Conservation (phyloP, 2,329 filamentous ascomycete species). For the Chaetomium globosum region DNA sequence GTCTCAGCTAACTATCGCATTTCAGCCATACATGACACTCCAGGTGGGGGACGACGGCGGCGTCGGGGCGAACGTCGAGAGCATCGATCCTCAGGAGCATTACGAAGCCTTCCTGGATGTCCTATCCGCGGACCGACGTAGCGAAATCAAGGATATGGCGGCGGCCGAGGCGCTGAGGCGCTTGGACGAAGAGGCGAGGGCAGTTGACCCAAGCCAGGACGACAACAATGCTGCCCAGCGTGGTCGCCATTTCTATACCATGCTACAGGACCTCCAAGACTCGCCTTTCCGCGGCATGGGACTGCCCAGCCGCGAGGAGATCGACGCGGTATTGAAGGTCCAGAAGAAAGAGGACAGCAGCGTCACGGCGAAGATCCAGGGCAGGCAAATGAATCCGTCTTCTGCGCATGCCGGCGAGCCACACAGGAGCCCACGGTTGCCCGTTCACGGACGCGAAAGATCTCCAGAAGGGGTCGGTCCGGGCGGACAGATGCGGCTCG, state of each 20-base stretch:
- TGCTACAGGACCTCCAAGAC: not conserved
- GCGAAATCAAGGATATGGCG: constrained; percentile 7
- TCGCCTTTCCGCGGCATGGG: constrained; percentile 6
- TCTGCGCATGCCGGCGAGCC: not conserved
- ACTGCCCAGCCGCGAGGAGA: not conserved
- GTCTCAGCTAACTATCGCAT: too few relatives aligned
- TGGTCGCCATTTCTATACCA: too few relatives aligned
- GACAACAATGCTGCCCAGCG: too few relatives aligned
- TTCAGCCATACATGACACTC: too few relatives aligned
- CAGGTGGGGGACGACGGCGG: not conserved
- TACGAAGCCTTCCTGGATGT: not conserved
- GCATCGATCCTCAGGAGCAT: not conserved
- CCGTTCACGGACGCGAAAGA: not conserved
- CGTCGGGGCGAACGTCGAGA: not conserved
- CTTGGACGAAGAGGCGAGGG: too few relatives aligned
- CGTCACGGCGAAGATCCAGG: constrained; percentile 5
- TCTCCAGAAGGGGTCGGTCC: not conserved
- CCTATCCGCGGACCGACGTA: not conserved
- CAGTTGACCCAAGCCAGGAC: too few relatives aligned
- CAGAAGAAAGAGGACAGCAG: not conserved
- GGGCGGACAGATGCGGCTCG: too few relatives aligned
- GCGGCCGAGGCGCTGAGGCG: too few relatives aligned
- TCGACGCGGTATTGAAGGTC: not conserved
- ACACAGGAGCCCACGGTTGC: not conserved
- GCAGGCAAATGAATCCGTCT: not conserved